Percentiles rank a stretch among this genome's conserved stretches.
Conservation (phyloP, 2,329 filamentous ascomycete species). For the Drechslerella stenobrocha region DNA sequence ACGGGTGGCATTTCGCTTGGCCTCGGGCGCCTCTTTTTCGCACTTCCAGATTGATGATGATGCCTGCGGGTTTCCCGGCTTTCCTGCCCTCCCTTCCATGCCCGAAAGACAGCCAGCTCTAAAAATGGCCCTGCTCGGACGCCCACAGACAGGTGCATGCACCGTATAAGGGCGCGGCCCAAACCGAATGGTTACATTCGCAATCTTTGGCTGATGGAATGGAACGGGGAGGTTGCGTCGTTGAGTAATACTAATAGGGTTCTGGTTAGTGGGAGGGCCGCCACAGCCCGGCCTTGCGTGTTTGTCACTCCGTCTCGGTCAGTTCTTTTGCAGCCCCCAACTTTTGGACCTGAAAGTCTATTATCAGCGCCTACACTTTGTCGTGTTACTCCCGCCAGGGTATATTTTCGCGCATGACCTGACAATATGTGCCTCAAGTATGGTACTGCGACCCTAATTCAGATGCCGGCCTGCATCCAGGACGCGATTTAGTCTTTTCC, state of each 20-base stretch:
- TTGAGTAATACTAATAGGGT: conserved; percentile 7
- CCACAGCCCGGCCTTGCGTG: conserved; percentile 13
- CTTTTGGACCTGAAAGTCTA: too few relatives aligned
- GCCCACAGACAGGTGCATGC: conserved; percentile 19
- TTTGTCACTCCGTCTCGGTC: too few relatives aligned
- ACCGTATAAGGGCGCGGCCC: conserved; percentile 7
- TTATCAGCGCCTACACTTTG: too few relatives aligned
- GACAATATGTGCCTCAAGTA: too few relatives aligned
- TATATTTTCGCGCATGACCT: not conserved
- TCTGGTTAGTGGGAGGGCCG: not conserved
- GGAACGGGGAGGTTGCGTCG: conserved; percentile 14
- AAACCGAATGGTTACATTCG: conserved; percentile 47
- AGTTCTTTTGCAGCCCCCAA: too few relatives aligned
- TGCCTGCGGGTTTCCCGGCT: conserved; percentile 38
- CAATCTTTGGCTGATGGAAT: conserved; percentile 18
- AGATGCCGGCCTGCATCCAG: too few relatives aligned
- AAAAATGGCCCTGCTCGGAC: conserved; percentile 42
- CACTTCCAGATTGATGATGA: conserved; percentile 15
- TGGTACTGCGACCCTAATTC: too few relatives aligned
- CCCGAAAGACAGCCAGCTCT: conserved; percentile 14
- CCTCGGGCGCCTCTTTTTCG: conserved; percentile 2
- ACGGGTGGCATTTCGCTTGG: conserved; percentile 32
- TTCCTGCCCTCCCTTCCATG: not conserved
- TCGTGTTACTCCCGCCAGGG: too few relatives aligned
- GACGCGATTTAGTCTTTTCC: too few relatives aligned